Evolutionary conservation across 2,329 filamentous ascomycete species (phyloP).

Genomic region (Torrubiella hemipterigena): DNA sequence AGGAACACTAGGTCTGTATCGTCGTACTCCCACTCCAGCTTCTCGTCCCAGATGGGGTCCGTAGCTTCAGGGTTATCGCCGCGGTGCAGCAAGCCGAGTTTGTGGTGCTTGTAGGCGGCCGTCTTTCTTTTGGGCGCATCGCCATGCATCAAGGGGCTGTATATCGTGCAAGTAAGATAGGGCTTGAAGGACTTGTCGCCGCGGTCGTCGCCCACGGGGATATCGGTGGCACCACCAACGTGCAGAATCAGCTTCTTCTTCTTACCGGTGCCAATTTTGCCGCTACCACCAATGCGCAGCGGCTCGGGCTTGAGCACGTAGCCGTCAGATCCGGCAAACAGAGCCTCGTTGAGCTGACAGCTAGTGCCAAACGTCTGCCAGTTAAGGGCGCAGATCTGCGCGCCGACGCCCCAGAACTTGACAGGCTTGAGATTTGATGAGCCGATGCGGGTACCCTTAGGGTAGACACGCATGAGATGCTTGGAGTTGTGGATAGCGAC

Average conservation of each 20-base stretch:
- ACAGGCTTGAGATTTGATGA: slow-evolving; percentile 52
- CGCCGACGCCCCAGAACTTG: slow-evolving; percentile 54
- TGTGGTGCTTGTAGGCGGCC: slow-evolving; percentile 45
- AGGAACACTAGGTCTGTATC: slow-evolving; percentile 56
- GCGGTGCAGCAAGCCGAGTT: slow-evolving; percentile 39
- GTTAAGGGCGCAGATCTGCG: slow-evolving; percentile 59
- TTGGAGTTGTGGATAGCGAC: slow-evolving; percentile 50
- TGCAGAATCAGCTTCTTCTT: slow-evolving; percentile 42
- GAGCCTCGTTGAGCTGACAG: slow-evolving; percentile 57
- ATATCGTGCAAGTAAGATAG: slow-evolving; percentile 53
- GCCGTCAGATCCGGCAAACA: slow-evolving; percentile 53
- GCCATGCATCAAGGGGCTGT: slow-evolving; percentile 41
- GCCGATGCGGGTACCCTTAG: slow-evolving; percentile 57
- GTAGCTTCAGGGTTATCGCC: slow-evolving; percentile 45
- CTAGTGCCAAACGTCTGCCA: slow-evolving; percentile 56
- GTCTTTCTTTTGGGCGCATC: slow-evolving; percentile 51
- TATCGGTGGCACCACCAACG: slow-evolving; percentile 49
- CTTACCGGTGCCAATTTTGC: slow-evolving; percentile 31
- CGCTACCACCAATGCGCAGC: slow-evolving; percentile 42
- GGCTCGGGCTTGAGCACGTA: slow-evolving; percentile 53
- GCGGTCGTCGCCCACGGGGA: slow-evolving; percentile 40
- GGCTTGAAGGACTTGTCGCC: slow-evolving; percentile 44
- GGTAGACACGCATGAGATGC: slow-evolving; percentile 59
- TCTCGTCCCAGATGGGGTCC: slow-evolving; percentile 55
- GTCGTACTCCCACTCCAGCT: slow-evolving; percentile 55